Base-by-base conservation (phyloP, 2,329 filamentous ascomycete genomes). In the Eutypa lata region DNA sequence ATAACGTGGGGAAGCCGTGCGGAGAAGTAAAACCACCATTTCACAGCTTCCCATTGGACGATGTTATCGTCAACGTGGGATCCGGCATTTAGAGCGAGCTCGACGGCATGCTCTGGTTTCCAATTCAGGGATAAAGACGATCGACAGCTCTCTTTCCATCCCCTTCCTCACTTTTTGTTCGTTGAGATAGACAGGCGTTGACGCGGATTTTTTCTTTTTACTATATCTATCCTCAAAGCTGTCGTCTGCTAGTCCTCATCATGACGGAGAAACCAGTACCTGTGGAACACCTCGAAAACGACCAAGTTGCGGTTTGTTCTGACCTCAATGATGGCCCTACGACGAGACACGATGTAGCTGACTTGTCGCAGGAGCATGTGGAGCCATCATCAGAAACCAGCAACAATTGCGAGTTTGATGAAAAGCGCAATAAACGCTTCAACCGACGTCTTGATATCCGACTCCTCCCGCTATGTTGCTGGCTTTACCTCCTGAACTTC, bases 401-500 rank as follows among this genome's bases (percentile, higher is more conserved):
- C 31, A 48, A 45, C 33, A 38, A 42, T 11, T 54, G 55, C 44
- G 55, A 52, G 22, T 55, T 59, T 28, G 54, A 62, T 35, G 11
- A 55, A n/a, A 26, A 53, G 19, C 59, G 59, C 28, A 64, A 50
- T 52, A 56, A 50, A 18, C 50, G 31, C 21, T 54, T 64, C 11
- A 63, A 61, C 40, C 54, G 57, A 16, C 55, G 56, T 18, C 61
- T 76, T 57, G 63, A 73, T 2, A 60, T 74, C 35, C 58, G 58
- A 2, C 53, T 64, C 26, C 47, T 63, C 3, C 75, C 75, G 5
- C 65, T 68, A 83, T 49, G 88, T 87, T 70, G 84, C 64, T 47
- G 72, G 68, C 69, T 83, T 2, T 83, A 81, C 57, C 67, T 83
- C 1, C 69, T 83, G 3, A 81, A 78, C 61, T 83, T 81, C 57